Percentiles rank a stretch among this genome's conserved stretches.
Evolutionary conservation across 352 stramenopile species (phyloP).

Genomic region (Globisporangium paddicum): DNA sequence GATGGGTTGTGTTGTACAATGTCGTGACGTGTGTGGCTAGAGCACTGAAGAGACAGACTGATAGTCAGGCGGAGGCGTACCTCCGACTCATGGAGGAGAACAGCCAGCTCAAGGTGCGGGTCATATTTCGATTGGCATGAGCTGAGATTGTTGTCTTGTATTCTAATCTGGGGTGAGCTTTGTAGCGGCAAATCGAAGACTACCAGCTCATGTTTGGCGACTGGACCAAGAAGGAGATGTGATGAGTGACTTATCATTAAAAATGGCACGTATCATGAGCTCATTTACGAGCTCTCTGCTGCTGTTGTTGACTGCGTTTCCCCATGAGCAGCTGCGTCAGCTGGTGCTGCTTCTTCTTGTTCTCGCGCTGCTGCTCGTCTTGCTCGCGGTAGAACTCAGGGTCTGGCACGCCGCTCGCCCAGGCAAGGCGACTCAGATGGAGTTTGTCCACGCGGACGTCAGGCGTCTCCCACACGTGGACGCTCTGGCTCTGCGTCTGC

Average conservation of each 20-base stretch:
- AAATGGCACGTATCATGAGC: constrained; percentile 1
- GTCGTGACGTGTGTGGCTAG: constrained; percentile 15
- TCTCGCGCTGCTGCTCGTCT: constrained; percentile 18
- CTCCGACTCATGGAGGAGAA: constrained; percentile 75
- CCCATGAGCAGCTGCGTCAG: constrained; percentile 21
- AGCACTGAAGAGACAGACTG: constrained; percentile 60
- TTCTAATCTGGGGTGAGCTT: neutral
- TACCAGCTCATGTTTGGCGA: constrained; percentile 82
- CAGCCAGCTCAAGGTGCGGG: constrained; percentile 58
- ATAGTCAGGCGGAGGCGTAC: constrained; percentile 67
- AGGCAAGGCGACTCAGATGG: constrained; percentile 26
- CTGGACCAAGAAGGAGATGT: constrained; percentile 83
- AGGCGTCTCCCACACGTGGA: constrained; percentile 37
- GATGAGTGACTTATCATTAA: neutral
- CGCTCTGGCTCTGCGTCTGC: constrained; percentile 20
- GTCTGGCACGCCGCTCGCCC: constrained; percentile 46
- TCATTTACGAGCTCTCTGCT: constrained; percentile 5
- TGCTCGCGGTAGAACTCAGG: constrained; percentile 37
- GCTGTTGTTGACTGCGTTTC: constrained; percentile 4
- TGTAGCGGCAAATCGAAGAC: constrained; percentile 63
- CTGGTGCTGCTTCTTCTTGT: constrained; percentile 24
- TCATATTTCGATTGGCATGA: too few relatives aligned
- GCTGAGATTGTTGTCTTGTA: too few relatives aligned
- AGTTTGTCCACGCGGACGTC: constrained; percentile 41
- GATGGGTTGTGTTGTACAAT: neutral